Base-by-base conservation (phyloP, 805 yeast genomes). In the Spathaspora passalidarum region DNA sequence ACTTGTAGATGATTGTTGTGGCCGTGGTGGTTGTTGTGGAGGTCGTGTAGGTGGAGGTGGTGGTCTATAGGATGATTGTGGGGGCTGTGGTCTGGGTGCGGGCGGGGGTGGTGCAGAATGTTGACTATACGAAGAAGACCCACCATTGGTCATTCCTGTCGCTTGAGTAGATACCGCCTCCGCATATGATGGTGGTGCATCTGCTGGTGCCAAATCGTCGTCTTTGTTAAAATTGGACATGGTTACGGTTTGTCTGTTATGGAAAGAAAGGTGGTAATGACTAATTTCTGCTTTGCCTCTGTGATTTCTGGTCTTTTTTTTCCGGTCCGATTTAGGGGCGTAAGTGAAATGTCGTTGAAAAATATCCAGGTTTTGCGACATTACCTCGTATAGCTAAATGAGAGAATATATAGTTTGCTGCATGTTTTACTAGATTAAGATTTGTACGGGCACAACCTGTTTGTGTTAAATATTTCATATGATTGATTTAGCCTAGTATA, bases 141-240 rank as follows among this genome's bases (percentile, higher is more conserved):
- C 22, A 36, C 26, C 17, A n/a, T 26, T 21, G 14, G 34, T n/a
- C 13, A 29, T 8, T 29, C 16, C 16, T 8, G 16, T 29, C 13
- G 34, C 17, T 11, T 29, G 14, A 29, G 4, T 29, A 25, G 45
- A 34, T 48, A 72, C 41, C 1, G 73, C 79, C 35, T 78, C 81
- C 7, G 69, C 69, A 49, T 78, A 78, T 8, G 75, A 62, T 6
- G 83, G 83, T 3, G 79, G 76, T 1, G 68, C 64, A 13, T 53
- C 61, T 14, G 35, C 37, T 2, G 55, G 53, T 9, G 49, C 43
- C 20, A 32, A 21, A 14, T 47, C 52, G 43, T 48, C 46, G 22
- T 43, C 44, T 18, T 19, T 37, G 10, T 9, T 41, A 41, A 18
- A 17, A 22, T 11, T 18, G 13, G 32, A 26, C 32, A 26, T 29